Evolutionary conservation across 345 rosid species (phyloP).

Genomic region (Zanthoxylum bungeanum): DNA sequence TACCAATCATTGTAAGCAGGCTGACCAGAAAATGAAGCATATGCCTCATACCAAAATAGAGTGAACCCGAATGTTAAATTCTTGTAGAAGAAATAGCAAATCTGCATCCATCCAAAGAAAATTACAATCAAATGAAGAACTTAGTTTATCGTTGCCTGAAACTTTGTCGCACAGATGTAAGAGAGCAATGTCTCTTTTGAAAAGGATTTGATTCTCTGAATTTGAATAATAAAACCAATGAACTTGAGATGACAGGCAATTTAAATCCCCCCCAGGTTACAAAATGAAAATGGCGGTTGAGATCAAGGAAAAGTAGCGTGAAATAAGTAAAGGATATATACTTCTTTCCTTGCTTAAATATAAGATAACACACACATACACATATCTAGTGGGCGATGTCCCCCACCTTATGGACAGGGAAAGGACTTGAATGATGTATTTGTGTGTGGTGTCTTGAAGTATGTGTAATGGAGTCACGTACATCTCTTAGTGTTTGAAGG

Average conservation of each 20-base stretch:
- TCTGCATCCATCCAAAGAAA: conserved; percentile 44
- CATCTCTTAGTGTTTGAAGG: not conserved
- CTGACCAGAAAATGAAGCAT: conserved; percentile 88
- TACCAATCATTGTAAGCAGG: conserved; percentile 97
- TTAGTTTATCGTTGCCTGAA: not conserved
- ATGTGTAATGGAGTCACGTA: not conserved
- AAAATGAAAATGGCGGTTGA: not conserved
- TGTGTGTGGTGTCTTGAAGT: no score
- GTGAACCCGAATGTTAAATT: conserved; percentile 89
- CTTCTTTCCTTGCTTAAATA: not conserved
- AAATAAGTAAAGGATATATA: not conserved
- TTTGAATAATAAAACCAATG: not conserved
- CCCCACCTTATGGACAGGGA: not conserved
- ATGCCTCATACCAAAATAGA: conserved; percentile 89
- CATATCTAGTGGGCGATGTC: not conserved
- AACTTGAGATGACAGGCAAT: not conserved
- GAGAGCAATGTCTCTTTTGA: not conserved
- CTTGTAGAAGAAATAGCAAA: conserved; percentile 98
- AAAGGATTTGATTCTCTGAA: not conserved
- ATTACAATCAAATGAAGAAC: not conserved
- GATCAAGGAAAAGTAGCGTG: not conserved
- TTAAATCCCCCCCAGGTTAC: not conserved
- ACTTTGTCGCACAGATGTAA: not conserved
- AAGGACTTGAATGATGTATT: not conserved
- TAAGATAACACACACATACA: not conserved